Percentiles rank a stretch among this genome's conserved stretches.
Conservation (phyloP, 306 rosid species). For the Citrullus amarus region DNA sequence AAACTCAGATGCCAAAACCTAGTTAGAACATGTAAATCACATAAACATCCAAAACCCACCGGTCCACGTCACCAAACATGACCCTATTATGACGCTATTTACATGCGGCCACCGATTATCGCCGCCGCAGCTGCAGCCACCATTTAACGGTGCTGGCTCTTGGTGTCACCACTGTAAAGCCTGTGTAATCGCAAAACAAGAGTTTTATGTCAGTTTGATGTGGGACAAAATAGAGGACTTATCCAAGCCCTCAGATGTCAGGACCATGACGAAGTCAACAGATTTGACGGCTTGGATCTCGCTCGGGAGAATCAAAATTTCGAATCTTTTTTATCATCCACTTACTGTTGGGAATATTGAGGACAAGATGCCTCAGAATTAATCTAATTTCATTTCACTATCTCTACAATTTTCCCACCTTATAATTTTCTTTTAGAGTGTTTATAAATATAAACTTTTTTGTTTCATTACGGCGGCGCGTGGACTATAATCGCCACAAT, state of each 20-base stretch:
- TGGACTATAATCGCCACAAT: neutral
- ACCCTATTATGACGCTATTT: constrained; percentile 13
- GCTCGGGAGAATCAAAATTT: neutral
- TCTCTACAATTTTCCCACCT: neutral
- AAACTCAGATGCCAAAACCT: neutral
- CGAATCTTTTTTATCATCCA: neutral
- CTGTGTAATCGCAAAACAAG: constrained; percentile 34
- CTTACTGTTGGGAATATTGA: neutral
- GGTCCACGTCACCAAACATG: neutral
- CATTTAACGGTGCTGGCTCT: constrained; percentile 67
- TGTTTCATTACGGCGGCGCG: neutral
- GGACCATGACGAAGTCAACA: neutral
- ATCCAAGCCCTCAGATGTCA: neutral
- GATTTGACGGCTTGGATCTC: neutral
- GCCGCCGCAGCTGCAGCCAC: neutral
- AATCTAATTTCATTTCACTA: neutral
- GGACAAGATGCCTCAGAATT: neutral
- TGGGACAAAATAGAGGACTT: neutral
- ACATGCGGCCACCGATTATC: constrained; percentile 10
- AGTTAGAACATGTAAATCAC: neutral
- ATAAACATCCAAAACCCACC: neutral
- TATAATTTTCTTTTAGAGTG: neutral
- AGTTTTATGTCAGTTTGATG: neutral
- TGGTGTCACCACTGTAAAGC: constrained; percentile 78
- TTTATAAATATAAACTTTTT: neutral